These are phyloP conservation scores for Acacia melanoxylon DNA, from an alignment of 306 rosid genomes.

Conservation along the genomic window DNA sequence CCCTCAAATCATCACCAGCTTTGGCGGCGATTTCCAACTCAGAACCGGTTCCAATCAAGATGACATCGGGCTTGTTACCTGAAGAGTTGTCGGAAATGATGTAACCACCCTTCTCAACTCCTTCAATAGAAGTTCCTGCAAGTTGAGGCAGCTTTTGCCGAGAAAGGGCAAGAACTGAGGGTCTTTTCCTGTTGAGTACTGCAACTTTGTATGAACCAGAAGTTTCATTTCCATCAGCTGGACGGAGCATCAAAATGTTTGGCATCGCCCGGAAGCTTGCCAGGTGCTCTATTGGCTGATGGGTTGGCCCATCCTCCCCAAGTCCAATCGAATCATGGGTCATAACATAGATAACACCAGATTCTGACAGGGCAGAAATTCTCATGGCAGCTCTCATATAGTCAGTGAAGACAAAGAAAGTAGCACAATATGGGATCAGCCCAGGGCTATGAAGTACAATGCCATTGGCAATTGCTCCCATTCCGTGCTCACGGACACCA, in stretches of 20 bases:
- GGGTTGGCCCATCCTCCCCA: slow-evolving; percentile 99
- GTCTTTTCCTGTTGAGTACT: slow-evolving; percentile 71
- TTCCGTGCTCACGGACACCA: slow-evolving; percentile 94
- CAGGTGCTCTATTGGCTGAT: slow-evolving; percentile 97
- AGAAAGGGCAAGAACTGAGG: slow-evolving; percentile 93
- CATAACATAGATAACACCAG: slow-evolving; percentile 93
- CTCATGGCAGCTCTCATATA: slow-evolving; percentile 99
- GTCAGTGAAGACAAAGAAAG: slow-evolving; percentile 98
- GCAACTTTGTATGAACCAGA: slow-evolving; percentile 97
- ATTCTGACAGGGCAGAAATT: slow-evolving; percentile 76
- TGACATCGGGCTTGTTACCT: slow-evolving; percentile 91
- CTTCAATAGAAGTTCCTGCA: slow-evolving; percentile 84
- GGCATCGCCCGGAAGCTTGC: slow-evolving; percentile 99
- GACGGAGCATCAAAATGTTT: slow-evolving; percentile 91
- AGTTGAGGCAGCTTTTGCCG: slow-evolving; percentile 88
- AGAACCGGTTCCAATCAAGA: slow-evolving; percentile 92
- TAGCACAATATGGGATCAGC: slow-evolving; percentile 90
- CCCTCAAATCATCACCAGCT: slow-evolving; percentile 86
- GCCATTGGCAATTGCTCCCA: slow-evolving; percentile 96
- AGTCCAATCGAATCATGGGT: slow-evolving; percentile 98
- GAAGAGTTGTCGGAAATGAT: slow-evolving; percentile 78
- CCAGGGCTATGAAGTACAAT: slow-evolving; percentile 96
- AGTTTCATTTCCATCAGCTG: slow-evolving; percentile 99
- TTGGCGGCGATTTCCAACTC: slow-evolving; percentile 91
- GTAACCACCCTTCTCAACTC: slow-evolving; percentile 97